Base-by-base conservation (phyloP, 2,329 filamentous ascomycete genomes). In the Bipolaris oryzae region DNA sequence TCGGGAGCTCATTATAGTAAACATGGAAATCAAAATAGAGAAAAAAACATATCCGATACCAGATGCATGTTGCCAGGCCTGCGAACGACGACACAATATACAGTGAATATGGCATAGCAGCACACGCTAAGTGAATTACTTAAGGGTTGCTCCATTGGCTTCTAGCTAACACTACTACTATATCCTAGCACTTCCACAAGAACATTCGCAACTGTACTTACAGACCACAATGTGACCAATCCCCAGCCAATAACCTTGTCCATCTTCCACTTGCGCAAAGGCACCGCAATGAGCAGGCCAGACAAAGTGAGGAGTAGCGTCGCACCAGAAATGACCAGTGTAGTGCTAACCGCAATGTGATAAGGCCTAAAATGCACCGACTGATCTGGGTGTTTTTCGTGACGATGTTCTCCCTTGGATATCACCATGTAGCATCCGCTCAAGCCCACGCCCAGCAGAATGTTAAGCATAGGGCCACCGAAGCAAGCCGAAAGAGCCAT, bases 391-490 rank as follows among this genome's bases (percentile, higher is more conserved):
- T 94, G 87, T 64, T 88, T 88, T 25, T 80, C 77, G 58, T 91
- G 86, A 50, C 82, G 81, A 60, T 85, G 82, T 65, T 89, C 85
- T 16, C 89, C 89, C 31, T 86, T 83, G 52, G 84, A 84, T 15
- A 96, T 82, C 54, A 91, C 93, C 84, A 97, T 95, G 73, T 93
- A 96, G 37, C 91, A 84, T 15, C 95, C 95, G 23, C 90, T 90
- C 3, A 98, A 81, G n/a, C 95, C 95, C 50, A 99, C 93, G 0
- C 95, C 95, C 3, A 99, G 85, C 0, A 99, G 80, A 61, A 99
- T 99, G 69, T 99, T 99, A 38, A 99, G 85, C 92, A 99, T 94
- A 0, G 95, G 95, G 0, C 95, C 96, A n/a, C 95, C 95, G 74
- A 99, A 97, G 74, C 95, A 99, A 4, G 95, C 95, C 33, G 91